Percentiles rank a stretch among this genome's conserved stretches.
These are phyloP conservation scores for Picochlorum sp. DNA, from an alignment of 139 green algal genomes.

Conservation along the genomic window DNA sequence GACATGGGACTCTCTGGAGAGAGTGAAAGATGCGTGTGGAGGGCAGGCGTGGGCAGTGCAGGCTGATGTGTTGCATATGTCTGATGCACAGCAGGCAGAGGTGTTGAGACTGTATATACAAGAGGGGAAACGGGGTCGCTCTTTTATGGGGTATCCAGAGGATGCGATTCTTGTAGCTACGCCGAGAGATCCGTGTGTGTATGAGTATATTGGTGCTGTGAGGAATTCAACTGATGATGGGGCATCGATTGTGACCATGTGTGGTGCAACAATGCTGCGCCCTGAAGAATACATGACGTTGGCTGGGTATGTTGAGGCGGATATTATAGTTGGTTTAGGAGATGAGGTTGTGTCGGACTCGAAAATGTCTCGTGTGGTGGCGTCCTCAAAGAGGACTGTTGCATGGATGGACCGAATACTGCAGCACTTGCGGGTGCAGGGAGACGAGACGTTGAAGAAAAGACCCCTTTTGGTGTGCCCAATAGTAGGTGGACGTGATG, in stretches of 20 bases:
- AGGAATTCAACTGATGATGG: slow-evolving; percentile 14
- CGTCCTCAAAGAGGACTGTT: slow-evolving; percentile 23
- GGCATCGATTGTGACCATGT: slow-evolving; percentile 16
- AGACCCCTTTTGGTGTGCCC: background rate
- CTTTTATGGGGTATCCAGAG: slow-evolving; percentile 32
- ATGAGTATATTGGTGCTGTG: slow-evolving; percentile 35
- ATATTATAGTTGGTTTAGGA: slow-evolving; percentile 46
- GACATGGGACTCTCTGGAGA: background rate
- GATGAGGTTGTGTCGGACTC: slow-evolving; percentile 47
- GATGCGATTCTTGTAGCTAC: slow-evolving; percentile 31
- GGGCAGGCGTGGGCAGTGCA: no score
- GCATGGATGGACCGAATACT: slow-evolving; percentile 52
- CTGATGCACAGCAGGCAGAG: no score
- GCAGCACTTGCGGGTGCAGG: background rate
- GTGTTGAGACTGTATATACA: background rate
- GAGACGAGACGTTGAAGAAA: background rate
- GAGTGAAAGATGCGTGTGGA: no score
- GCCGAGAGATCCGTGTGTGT: slow-evolving; percentile 48
- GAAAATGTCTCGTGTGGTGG: slow-evolving; percentile 11
- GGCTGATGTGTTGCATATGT: no score
- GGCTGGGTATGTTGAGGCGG: slow-evolving; percentile 41
- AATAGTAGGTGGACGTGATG: background rate
- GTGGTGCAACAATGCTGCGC: slow-evolving; percentile 22
- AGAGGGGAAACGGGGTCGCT: slow-evolving; percentile 11
- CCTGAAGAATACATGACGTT: slow-evolving; percentile 44